Conservation (phyloP, 768 basidiomycete genomes). For the Amanita pallidorosea region DNA sequence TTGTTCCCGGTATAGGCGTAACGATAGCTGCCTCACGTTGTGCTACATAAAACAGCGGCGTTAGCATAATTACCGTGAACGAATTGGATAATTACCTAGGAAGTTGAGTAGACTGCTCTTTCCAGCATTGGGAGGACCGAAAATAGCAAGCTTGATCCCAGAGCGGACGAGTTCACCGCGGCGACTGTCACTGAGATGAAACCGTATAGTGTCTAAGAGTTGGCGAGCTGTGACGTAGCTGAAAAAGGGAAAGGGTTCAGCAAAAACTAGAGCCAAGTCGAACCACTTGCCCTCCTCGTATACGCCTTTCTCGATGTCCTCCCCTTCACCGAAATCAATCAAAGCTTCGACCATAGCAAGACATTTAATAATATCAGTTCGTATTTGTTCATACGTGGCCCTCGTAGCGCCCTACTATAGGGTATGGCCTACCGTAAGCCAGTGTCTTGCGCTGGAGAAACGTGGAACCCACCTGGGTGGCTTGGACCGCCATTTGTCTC, state of each 20-base stretch:
- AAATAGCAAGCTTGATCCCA: constrained; percentile 78
- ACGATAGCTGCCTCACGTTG: constrained; percentile 87
- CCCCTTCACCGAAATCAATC: constrained; percentile 90
- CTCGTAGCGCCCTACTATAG: constrained; percentile 47
- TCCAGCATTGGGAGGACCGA: constrained; percentile 91
- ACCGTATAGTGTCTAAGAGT: constrained; percentile 41
- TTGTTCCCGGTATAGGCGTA: constrained; percentile 80
- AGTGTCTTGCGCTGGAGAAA: neutral
- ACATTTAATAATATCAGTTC: constrained; percentile 57
- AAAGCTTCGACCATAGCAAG: constrained; percentile 78
- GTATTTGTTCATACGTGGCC: constrained; percentile 49
- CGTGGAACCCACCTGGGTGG: constrained; percentile 45
- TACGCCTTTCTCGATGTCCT: constrained; percentile 79
- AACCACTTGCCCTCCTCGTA: constrained; percentile 49
- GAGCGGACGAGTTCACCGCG: constrained; percentile 77
- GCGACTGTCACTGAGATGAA: constrained; percentile 57
- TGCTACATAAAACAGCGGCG: constrained; percentile 29
- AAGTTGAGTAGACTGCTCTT: constrained; percentile 86
- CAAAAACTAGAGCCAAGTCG: neutral
- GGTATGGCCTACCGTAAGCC: neutral
- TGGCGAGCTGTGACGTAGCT: constrained; percentile 45
- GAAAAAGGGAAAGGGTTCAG: neutral
- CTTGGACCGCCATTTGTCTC: constrained; percentile 58
- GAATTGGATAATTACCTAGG: constrained; percentile 39
- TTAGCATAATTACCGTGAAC: neutral